Evolutionary conservation across 495 filamentous ascomycete genomes (phyloP), one percentile per base, ranked within the genome.

Genomic region (Penicillium verhagenii): DNA sequence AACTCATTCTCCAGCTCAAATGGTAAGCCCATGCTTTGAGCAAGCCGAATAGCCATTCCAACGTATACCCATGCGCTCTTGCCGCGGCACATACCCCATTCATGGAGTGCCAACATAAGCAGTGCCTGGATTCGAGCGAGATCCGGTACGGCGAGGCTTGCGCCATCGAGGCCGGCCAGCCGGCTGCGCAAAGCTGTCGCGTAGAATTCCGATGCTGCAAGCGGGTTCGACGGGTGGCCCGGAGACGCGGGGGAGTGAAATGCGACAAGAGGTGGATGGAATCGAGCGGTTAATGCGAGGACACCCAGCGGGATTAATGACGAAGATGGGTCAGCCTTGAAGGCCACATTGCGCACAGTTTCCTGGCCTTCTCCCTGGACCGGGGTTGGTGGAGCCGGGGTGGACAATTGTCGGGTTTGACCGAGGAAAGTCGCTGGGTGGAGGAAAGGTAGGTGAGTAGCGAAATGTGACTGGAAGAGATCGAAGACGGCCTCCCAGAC

Each of bases 71-170:
- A 94, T 9, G 89, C 89, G 50, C 82, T 84, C 57, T 84, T 79
- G 1, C 88, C 90, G 37, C 89, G 82, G 29, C 81, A 83, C 74
- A 89, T 89, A 25, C 87, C 86, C 90, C 90, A 94, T 62, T 93
- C 90, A 60, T 94, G 89, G 19, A 94, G 75, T 1, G 84, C 87
- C 9, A 96, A 75, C 89, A 95, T 94, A 39, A 94, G 72, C 18
- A 90, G 76, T 4, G 87, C 88, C 61, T 93, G 89, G 3, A 88
- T 84, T 20, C 86, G 79, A 51, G 92, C 84, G 6, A 95, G 75
- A 9, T 86, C 61, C 62, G 85, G 60, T 48, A 77, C 52, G 64
- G 82, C 77, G 75, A 87, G 60, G 66, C 75, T 57, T 65, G 79
- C 65, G 67, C 75, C 64, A 79, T 73, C 51, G 62, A 81, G 37